These are phyloP conservation scores for Ziziphus jujuba DNA, from an alignment of 306 rosid genomes.

Conservation along the genomic window DNA sequence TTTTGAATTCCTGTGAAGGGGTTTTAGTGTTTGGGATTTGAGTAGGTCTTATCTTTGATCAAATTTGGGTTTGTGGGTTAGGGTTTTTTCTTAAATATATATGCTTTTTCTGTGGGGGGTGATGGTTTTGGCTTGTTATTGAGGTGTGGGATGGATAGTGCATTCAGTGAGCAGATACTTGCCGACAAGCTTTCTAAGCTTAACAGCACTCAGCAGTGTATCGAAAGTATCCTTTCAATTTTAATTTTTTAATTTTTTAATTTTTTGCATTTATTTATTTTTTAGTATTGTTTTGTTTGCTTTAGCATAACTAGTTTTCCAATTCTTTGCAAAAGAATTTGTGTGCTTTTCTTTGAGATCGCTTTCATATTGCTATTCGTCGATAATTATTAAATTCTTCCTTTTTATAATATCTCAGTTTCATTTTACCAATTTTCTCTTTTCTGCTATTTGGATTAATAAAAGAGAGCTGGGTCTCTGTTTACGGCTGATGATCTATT, in stretches of 20 bases:
- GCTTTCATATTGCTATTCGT: too few relatives aligned
- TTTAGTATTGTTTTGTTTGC: neutral
- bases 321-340: neutral
- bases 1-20: conserved; percentile 14
- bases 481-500: too few relatives aligned
- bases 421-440: too few relatives aligned
- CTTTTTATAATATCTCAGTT: too few relatives aligned
- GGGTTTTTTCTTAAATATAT: conserved; percentile 18
- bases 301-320: neutral
- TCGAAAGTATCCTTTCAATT: conserved; percentile 74
- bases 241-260: too few relatives aligned
- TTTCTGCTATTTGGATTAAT: too few relatives aligned
- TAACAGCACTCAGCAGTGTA: conserved; percentile 82
- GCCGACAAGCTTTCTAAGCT: conserved; percentile 89
- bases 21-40: conserved; percentile 16
- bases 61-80: conserved; percentile 19
- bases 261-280: neutral
- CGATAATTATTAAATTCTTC: too few relatives aligned
- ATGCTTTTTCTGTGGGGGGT: conserved; percentile 18
- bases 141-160: conserved; percentile 64
- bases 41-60: neutral
- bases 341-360: too few relatives aligned
- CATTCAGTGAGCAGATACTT: conserved; percentile 75
- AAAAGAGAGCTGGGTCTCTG: too few relatives aligned
- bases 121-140: conserved; percentile 18